Evolutionary conservation across 345 rosid species (phyloP), one percentile per base, ranked within the genome.

Genomic region (Euphorbia tirucalli): DNA sequence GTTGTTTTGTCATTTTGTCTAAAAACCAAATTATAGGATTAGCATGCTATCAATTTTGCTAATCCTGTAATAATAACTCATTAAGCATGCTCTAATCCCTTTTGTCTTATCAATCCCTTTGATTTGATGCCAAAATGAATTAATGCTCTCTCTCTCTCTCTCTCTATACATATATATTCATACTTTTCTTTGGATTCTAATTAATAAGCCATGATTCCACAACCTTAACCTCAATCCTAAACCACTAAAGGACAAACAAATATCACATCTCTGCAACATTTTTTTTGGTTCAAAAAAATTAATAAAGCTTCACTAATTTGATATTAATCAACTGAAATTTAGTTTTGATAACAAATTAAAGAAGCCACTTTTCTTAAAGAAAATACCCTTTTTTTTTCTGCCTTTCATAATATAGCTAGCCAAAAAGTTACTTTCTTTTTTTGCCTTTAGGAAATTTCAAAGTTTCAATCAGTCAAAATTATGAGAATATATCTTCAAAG

Each of bases 131-230:
- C 3, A 35, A 35, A 35, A 35, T 3, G 7, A 35, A 35, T 35
- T n/a, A n/a, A n/a, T n/a, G n/a, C n/a, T n/a, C n/a, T n/a, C n/a
- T n/a, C n/a, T n/a, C n/a, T n/a, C n/a, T n/a, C n/a, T n/a, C n/a
- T n/a, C n/a, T n/a, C n/a, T n/a, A n/a, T n/a, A n/a, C n/a, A 35
- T 35, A 35, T 35, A 3, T 35, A 35, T 35, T 7, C 39, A 21
- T 7, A 56, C 71, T 71, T 71, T 55, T 73, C 52, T 32, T 39
- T 68, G 72, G 82, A 76, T 81, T 71, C 78, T 76, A 70, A 28
- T 68, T 76, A 70, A 28, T 68, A 31, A 67, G 66, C 68, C 77
- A 81, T 82, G 80, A 83, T 78, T 76, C 80, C 65, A 71, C 76
- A 70, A 74, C 75, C 71, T 74, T 30, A 69, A 58, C 16, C 65